phyloP scores from a whole-genome alignment of 495 filamentous ascomycete genomes.

The Recurvomyces mirabilis region DNA sequence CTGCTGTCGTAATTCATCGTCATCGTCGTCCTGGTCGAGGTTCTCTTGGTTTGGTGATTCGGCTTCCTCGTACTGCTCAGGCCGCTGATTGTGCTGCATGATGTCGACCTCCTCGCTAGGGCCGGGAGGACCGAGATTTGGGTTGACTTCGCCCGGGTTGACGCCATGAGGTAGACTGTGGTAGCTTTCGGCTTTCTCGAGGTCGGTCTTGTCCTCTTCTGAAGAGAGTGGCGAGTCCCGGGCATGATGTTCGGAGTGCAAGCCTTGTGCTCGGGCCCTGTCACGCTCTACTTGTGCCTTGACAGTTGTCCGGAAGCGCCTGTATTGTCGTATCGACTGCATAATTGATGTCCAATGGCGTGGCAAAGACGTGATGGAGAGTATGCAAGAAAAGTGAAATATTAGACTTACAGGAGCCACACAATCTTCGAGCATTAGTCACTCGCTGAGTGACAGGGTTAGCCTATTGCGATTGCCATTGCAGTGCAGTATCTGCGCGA shows the following conservation, averaged over 20 bases:
- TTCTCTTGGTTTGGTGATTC: constrained; percentile 19
- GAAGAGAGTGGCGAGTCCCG: background rate
- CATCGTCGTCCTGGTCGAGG: constrained; percentile 13
- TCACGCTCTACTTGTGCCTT: constrained; percentile 25
- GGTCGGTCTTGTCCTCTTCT: constrained; percentile 8
- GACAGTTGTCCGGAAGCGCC: constrained; percentile 31
- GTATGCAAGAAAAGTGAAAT: no score
- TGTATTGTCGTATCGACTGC: constrained; percentile 32
- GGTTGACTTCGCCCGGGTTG: constrained; percentile 8
- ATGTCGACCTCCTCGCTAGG: constrained; percentile 1
- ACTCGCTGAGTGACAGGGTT: no score
- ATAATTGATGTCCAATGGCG: no score
- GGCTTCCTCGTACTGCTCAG: constrained; percentile 1
- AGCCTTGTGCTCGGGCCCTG: constrained; percentile 6
- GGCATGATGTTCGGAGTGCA: background rate
- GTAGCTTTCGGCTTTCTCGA: constrained; percentile 8
- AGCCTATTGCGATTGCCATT: no score
- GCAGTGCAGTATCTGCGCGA: no score
- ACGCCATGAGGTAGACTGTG: constrained; percentile 4
- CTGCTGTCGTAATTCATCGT: constrained; percentile 9
- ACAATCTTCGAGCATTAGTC: no score
- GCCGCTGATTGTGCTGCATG: constrained; percentile 7
- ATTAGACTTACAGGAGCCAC: no score
- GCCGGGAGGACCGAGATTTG: background rate
- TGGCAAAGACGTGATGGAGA: no score